These are phyloP conservation scores for Cyberlindnera misumaiensis DNA, from an alignment of 805 yeast genomes.

Conservation along the genomic window DNA sequence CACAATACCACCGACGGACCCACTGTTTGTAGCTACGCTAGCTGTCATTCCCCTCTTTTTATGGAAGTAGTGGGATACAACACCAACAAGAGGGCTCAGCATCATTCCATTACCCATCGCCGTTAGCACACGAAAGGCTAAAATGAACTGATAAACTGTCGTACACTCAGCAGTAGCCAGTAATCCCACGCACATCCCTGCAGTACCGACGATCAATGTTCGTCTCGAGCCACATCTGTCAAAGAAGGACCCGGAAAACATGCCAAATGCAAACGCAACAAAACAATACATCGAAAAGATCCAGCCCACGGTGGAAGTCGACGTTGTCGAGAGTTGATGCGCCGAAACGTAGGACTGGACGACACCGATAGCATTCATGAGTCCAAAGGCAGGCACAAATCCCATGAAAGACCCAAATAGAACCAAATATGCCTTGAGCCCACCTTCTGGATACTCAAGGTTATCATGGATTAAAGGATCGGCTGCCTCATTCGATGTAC, in stretches of 20 bases:
- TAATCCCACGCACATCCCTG: conserved; percentile 43
- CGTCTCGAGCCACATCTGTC: conserved; percentile 51
- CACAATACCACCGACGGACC: conserved; percentile 49
- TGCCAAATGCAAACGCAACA: conserved; percentile 44
- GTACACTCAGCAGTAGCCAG: conserved; percentile 52
- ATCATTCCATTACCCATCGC: conserved; percentile 58
- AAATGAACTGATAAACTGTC: conserved; percentile 51
- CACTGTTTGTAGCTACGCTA: conserved; percentile 46
- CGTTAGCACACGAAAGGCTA: conserved; percentile 47
- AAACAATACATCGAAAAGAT: conserved; percentile 57
- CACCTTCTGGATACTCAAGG: conserved; percentile 46
- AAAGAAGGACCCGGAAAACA: conserved; percentile 53
- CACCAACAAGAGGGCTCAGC: conserved; percentile 55
- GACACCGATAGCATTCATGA: conserved; percentile 58
- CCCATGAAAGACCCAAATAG: conserved; percentile 59
- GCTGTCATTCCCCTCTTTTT: conserved; percentile 51
- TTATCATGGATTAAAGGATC: conserved; percentile 7
- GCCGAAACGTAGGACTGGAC: conserved; percentile 52
- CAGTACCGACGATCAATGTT: conserved; percentile 39
- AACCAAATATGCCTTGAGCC: conserved; percentile 47
- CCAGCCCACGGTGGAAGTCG: conserved; percentile 54
- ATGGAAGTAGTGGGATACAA: conserved; percentile 61
- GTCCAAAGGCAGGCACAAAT: conserved; percentile 50
- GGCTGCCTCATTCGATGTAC: neutral
- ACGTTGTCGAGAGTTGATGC: conserved; percentile 44